These are phyloP conservation scores for Eutrema japonicum DNA, from an alignment of 345 rosid genomes.

Conservation along the genomic window DNA sequence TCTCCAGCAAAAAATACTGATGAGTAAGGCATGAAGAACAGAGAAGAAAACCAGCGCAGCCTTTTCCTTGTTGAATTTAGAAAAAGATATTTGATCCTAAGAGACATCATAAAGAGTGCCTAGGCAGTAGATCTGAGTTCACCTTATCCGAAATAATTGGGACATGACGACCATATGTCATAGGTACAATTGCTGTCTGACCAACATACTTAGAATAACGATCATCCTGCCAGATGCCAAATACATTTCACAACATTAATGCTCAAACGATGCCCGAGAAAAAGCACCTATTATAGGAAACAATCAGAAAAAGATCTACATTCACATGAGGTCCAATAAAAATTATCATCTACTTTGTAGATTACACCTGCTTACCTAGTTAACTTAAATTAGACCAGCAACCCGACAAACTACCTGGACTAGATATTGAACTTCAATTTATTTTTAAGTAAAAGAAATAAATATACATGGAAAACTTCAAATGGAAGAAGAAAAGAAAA, in stretches of 20 bases:
- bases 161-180: slow-evolving; percentile 98
- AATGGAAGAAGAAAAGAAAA: slow-evolving; percentile 24
- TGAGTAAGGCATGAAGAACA: slow-evolving; percentile 10
- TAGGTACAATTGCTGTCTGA: slow-evolving; percentile 88
- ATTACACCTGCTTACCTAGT: slow-evolving; percentile 10
- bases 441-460: slow-evolving; percentile 1
- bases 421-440: neutral
- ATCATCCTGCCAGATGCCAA: slow-evolving; percentile 67
- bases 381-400: slow-evolving; percentile 3
- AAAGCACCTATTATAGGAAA: slow-evolving; percentile 11
- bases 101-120: slow-evolving; percentile 13
- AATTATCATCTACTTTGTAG: slow-evolving; percentile 1
- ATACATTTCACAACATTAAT: slow-evolving; percentile 27
- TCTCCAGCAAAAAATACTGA: neutral
- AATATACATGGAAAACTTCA: neutral
- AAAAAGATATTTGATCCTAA: slow-evolving; percentile 2
- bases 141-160: slow-evolving; percentile 93
- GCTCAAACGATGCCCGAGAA: neutral
- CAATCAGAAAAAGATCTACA: neutral
- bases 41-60: neutral
- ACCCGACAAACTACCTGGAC: slow-evolving; percentile 6
- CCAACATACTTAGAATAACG: slow-evolving; percentile 88
- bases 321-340: slow-evolving; percentile 6
- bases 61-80: slow-evolving; percentile 26
- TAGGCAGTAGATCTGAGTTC: slow-evolving; percentile 34